Evolutionary conservation across 176 grass and related monocot genomes (phyloP).

Genomic region (Rhynchospora breviuscula): DNA sequence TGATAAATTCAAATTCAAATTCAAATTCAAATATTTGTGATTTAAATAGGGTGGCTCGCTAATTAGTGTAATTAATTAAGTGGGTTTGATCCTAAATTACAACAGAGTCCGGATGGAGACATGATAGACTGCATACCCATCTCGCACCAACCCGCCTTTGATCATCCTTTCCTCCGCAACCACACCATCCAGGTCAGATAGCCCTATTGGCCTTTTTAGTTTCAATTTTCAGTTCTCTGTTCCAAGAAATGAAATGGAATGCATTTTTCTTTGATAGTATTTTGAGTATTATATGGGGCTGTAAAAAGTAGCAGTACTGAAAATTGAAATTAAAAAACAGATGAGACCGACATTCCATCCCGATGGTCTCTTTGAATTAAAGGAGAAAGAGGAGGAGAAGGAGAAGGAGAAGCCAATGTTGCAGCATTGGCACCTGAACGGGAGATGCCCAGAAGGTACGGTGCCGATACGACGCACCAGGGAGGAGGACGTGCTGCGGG

Average conservation of each 20-base stretch:
- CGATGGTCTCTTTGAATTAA: conserved; percentile 32
- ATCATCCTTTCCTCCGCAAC: conserved; percentile 70
- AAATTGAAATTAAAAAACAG: conserved; percentile 20
- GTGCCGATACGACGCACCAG: conserved; percentile 57
- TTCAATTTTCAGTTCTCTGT: neutral
- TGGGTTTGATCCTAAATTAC: too few species aligned
- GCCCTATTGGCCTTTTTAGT: neutral
- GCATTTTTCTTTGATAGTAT: too few species aligned
- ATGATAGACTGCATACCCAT: conserved; percentile 69
- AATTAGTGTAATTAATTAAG: too few species aligned
- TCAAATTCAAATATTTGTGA: too few species aligned
- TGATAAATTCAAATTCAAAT: neutral
- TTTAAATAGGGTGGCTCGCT: too few species aligned
- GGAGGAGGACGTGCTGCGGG: conserved; percentile 46
- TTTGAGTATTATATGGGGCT: too few species aligned
- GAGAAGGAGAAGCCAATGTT: conserved; percentile 31
- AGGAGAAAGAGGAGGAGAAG: conserved; percentile 24
- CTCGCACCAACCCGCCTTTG: conserved; percentile 63
- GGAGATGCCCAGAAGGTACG: conserved; percentile 45
- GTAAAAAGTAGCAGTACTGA: neutral
- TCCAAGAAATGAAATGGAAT: neutral
- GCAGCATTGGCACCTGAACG: conserved; percentile 59
- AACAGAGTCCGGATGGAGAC: conserved; percentile 64
- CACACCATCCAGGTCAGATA: conserved; percentile 48
- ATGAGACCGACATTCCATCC: conserved; percentile 58